These are phyloP conservation scores for Iberis amara DNA, from an alignment of 441 rosid genomes.

Conservation along the genomic window DNA sequence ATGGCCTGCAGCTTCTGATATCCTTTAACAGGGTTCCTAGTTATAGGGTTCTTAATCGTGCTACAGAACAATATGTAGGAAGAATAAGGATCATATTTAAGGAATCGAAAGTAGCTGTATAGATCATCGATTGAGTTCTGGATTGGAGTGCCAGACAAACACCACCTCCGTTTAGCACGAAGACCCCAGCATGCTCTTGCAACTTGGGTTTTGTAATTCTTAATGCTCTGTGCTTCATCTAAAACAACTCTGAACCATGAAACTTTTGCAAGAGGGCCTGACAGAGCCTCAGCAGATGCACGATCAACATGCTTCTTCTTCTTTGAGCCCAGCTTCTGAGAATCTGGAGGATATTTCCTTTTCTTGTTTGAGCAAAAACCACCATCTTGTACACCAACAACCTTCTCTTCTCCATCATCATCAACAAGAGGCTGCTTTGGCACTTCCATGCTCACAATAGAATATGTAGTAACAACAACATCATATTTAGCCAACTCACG, in stretches of 20 bases:
- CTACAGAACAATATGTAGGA: slow-evolving; percentile 54
- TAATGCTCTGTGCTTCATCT: slow-evolving; percentile 95
- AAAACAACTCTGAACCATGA: slow-evolving; percentile 86
- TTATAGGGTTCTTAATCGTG: slow-evolving; percentile 57
- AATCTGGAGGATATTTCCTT: slow-evolving; percentile 50
- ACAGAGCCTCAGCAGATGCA: slow-evolving; percentile 16
- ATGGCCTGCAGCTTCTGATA: slow-evolving; percentile 75
- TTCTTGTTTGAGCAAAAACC: slow-evolving; percentile 43
- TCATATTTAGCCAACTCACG: slow-evolving; percentile 71
- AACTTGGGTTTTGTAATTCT: slow-evolving; percentile 83
- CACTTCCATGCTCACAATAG: slow-evolving; percentile 92
- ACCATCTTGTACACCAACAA: slow-evolving; percentile 35
- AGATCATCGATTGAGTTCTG: slow-evolving; percentile 92
- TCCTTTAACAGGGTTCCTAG: slow-evolving; percentile 52
- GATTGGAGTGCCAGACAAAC: slow-evolving; percentile 93
- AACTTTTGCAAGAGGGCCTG: slow-evolving; percentile 84
- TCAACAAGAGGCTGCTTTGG: slow-evolving; percentile 72
- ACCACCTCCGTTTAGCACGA: slow-evolving; percentile 94
- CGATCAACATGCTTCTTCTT: slow-evolving; percentile 45
- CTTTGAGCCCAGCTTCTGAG: slow-evolving; percentile 40
- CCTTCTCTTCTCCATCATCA: slow-evolving; percentile 54
- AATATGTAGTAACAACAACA: slow-evolving; percentile 82
- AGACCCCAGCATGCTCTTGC: slow-evolving; percentile 98
- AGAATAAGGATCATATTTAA: slow-evolving; percentile 74
- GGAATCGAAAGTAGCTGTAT: slow-evolving; percentile 91